phyloP scores from a whole-genome alignment of 164 flowering plant genomes.

The Echeveria elegans region DNA sequence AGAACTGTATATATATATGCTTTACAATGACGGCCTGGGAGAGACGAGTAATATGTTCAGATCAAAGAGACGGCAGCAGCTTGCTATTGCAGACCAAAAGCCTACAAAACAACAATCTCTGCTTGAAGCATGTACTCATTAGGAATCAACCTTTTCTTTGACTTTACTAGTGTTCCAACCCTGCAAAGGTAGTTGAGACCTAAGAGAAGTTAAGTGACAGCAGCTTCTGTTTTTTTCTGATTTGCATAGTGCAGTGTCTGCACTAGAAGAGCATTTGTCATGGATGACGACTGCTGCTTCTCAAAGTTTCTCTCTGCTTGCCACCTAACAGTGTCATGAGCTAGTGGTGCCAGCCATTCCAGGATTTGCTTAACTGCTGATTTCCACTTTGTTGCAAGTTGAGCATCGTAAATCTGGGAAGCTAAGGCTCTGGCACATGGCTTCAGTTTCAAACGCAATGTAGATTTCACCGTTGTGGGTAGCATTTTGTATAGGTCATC shows the following conservation, averaged over 20 bases:
- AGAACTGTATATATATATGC: no score
- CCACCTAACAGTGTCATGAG: conserved; percentile 57
- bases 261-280: conserved; percentile 42
- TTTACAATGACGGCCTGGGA: not conserved
- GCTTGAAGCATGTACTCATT: conserved; percentile 11
- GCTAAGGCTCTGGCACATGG: conserved; percentile 19
- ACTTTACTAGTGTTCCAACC: conserved; percentile 15
- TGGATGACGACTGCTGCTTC: conserved; percentile 27
- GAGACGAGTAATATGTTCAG: not conserved
- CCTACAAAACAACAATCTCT: conserved; percentile 10
- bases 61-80: no score
- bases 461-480: conserved; percentile 28
- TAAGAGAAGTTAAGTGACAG: conserved; percentile 42
- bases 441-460: conserved; percentile 36
- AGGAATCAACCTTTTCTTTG: conserved; percentile 13
- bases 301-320: conserved; percentile 52
- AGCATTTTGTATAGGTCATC: conserved; percentile 54
- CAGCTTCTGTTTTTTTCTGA: conserved; percentile 43
- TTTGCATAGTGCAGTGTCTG: conserved; percentile 57
- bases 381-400: conserved; percentile 46
- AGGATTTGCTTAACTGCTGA: conserved; percentile 25
- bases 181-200: conserved; percentile 49
- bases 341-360: conserved; percentile 57
- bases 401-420: conserved; percentile 28
- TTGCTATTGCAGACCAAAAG: not conserved